These are phyloP conservation scores for Pelargonium nanum DNA, from an alignment of 345 rosid genomes.

Conservation along the genomic window DNA sequence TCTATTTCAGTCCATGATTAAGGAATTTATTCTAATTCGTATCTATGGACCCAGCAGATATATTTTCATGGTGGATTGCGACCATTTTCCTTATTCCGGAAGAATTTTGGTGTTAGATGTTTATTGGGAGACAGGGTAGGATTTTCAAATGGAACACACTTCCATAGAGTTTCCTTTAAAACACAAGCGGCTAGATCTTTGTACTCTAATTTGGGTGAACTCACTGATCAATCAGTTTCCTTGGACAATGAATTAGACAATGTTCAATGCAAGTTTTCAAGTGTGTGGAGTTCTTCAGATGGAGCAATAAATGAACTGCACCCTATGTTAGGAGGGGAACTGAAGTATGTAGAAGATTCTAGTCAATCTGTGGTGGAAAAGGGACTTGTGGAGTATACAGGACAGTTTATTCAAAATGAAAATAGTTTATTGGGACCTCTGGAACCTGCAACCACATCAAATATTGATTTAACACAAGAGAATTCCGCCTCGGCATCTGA, in stretches of 20 bases:
- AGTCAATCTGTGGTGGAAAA: slow-evolving; percentile 28
- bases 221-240: slow-evolving; percentile 17
- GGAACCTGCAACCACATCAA: slow-evolving; percentile 31
- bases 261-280: slow-evolving; percentile 24
- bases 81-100: slow-evolving; percentile 25
- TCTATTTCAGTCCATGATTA: background rate
- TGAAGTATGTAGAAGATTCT: slow-evolving; percentile 37
- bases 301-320: slow-evolving; percentile 15
- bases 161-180: slow-evolving; percentile 22
- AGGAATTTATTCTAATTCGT: slow-evolving; percentile 1
- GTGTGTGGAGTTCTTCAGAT: slow-evolving; percentile 28
- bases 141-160: slow-evolving; percentile 26
- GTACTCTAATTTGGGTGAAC: slow-evolving; percentile 26
- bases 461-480: slow-evolving; percentile 25
- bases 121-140: slow-evolving; percentile 30
- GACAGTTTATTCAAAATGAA: slow-evolving; percentile 27
- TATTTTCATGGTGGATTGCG: slow-evolving; percentile 38
- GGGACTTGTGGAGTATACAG: slow-evolving; percentile 20
- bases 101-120: slow-evolving; percentile 36
- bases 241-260: slow-evolving; percentile 21
- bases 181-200: slow-evolving; percentile 44
- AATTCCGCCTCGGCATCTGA: slow-evolving; percentile 27
- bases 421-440: slow-evolving; percentile 19
- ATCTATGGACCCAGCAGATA: slow-evolving; percentile 32
- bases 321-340: slow-evolving; percentile 17